These are phyloP conservation scores for Pseudocercospora crystallina DNA, from an alignment of 2,329 filamentous ascomycete species.

Conservation along the genomic window DNA sequence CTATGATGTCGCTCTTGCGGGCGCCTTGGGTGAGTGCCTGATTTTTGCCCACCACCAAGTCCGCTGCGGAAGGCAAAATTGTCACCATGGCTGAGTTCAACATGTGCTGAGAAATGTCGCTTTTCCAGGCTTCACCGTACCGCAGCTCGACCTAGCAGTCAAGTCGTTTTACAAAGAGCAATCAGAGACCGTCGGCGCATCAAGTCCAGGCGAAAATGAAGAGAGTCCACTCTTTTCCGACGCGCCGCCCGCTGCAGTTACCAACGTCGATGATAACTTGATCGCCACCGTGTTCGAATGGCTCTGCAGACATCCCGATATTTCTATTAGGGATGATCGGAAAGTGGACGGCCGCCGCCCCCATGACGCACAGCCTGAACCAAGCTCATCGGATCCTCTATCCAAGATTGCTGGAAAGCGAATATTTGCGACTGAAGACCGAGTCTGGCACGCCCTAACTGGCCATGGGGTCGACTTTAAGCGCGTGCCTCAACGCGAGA, in stretches of 20 bases:
- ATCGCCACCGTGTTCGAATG: slow-evolving; percentile 58
- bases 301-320: slow-evolving; percentile 56
- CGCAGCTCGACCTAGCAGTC: slow-evolving; percentile 42
- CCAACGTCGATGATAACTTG: slow-evolving; percentile 50
- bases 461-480: slow-evolving; percentile 59
- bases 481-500: slow-evolving; percentile 56
- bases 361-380: slow-evolving; percentile 31
- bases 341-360: slow-evolving; percentile 33
- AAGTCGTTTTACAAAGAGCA: slow-evolving; percentile 38
- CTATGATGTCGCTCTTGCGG: slow-evolving; percentile 59
- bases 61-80: neutral
- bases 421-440: slow-evolving; percentile 54
- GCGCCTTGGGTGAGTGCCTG: slow-evolving; percentile 54
- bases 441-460: slow-evolving; percentile 60
- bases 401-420: slow-evolving; percentile 29
- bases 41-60: slow-evolving; percentile 1
- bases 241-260: slow-evolving; percentile 21
- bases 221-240: slow-evolving; percentile 29
- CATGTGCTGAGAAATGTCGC: too few relatives aligned
- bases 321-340: slow-evolving; percentile 43
- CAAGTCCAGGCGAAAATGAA: neutral
- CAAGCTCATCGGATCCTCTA: slow-evolving; percentile 3
- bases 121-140: slow-evolving; percentile 40
- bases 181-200: neutral
- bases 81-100: neutral